These are phyloP conservation scores for Pochonia chlamydosporia DNA, from an alignment of 2,329 filamentous ascomycete species.

Conservation along the genomic window DNA sequence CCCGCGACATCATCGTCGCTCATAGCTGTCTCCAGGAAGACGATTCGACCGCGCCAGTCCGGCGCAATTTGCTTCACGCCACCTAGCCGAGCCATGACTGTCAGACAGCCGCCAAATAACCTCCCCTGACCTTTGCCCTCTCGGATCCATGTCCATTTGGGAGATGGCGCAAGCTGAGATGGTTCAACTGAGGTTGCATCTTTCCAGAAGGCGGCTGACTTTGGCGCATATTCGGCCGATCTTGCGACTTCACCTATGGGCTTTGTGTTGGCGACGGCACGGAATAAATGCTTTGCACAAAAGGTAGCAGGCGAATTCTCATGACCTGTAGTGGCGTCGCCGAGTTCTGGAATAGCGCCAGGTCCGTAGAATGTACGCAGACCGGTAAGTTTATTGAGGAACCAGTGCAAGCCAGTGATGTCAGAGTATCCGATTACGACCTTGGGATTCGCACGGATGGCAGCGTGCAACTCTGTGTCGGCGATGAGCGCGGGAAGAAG, in stretches of 20 bases:
- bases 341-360: constrained; percentile 31
- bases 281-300: constrained; percentile 24
- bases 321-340: constrained; percentile 19
- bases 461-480: constrained; percentile 27
- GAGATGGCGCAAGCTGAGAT: constrained; percentile 21
- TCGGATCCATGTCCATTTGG: constrained; percentile 32
- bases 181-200: constrained; percentile 18
- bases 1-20: too few species aligned
- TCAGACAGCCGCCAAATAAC: constrained; percentile 36
- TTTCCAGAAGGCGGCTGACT: constrained; percentile 14
- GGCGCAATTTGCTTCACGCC: constrained; percentile 27
- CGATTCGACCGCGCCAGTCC: constrained; percentile 30
- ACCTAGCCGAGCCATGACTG: constrained; percentile 30
- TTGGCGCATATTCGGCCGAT: constrained; percentile 24
- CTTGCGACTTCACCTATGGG: constrained; percentile 26
- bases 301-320: constrained; percentile 24
- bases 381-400: constrained; percentile 28
- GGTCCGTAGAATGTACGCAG: constrained; percentile 40
- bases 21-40: constrained; percentile 34
- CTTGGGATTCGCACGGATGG: constrained; percentile 31
- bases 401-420: constrained; percentile 37
- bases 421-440: constrained; percentile 37
- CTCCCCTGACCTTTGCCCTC: constrained; percentile 32
- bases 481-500: constrained; percentile 30
- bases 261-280: constrained; percentile 18